These are phyloP conservation scores for Ophiocordyceps sinensis DNA, from an alignment of 2,329 filamentous ascomycete species.

Conservation along the genomic window DNA sequence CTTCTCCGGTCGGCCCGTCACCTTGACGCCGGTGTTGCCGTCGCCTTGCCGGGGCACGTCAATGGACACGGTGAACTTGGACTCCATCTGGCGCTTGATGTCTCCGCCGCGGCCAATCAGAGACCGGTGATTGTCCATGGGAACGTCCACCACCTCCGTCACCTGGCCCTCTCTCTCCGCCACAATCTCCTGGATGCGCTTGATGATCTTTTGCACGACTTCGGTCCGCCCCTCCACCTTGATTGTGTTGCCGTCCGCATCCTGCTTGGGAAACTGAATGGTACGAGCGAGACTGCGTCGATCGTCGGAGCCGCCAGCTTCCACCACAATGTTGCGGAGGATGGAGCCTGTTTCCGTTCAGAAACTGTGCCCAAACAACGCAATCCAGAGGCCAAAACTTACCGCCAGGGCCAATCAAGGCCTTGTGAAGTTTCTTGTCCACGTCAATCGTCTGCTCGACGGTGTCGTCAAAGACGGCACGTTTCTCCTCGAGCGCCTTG, in stretches of 20 bases:
- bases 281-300: constrained; percentile 71
- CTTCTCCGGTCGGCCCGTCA: constrained; percentile 62
- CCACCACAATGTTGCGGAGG: constrained; percentile 72
- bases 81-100: constrained; percentile 69
- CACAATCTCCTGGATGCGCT: constrained; percentile 69
- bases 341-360: constrained; percentile 48
- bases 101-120: constrained; percentile 90
- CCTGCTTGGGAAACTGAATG: constrained; percentile 87
- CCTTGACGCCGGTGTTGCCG: constrained; percentile 70
- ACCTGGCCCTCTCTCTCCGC: constrained; percentile 73
- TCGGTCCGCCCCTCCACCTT: constrained; percentile 74
- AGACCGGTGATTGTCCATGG: constrained; percentile 76
- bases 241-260: constrained; percentile 68
- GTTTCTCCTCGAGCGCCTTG: constrained; percentile 77
- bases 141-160: constrained; percentile 65
- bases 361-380: background rate
- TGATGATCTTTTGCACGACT: constrained; percentile 79
- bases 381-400: constrained; percentile 22
- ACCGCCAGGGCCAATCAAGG: constrained; percentile 81
- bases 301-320: constrained; percentile 82
- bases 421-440: constrained; percentile 87
- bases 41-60: constrained; percentile 87
- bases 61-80: constrained; percentile 71
- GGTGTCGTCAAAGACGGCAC: constrained; percentile 79
- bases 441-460: constrained; percentile 71